A percentile compares a stretch with the other conserved stretches of the same genome.
Evolutionary conservation across 2,329 filamentous ascomycete genomes (phyloP).

Genomic region (Madurella mycetomatis): DNA sequence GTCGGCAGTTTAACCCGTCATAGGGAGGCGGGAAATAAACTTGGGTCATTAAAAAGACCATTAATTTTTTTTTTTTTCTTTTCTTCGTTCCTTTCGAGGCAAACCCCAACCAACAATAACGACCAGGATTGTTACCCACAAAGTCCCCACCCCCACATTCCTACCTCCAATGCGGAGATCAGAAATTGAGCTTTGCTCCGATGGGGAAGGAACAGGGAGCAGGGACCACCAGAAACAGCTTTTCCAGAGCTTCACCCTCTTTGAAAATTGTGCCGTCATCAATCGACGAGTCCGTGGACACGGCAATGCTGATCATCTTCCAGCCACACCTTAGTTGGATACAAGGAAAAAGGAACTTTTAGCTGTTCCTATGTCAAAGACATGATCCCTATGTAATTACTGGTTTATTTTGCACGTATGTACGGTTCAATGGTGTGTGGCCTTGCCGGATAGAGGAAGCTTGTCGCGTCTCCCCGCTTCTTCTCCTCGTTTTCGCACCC

Average conservation of each 20-base stretch:
- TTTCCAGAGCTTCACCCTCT: too few relatives aligned
- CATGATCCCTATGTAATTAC: too few relatives aligned
- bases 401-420: neutral
- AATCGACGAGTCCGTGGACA: too few relatives aligned
- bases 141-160: conserved; percentile 16
- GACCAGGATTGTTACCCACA: neutral
- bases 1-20: too few relatives aligned
- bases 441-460: neutral
- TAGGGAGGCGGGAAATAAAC: too few relatives aligned
- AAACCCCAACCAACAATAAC: neutral
- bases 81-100: neutral
- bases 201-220: conserved; percentile 3
- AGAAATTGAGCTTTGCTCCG: conserved; percentile 4
- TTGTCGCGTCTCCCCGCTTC: conserved; percentile 11
- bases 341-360: too few relatives aligned
- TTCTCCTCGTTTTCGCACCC: conserved; percentile 19
- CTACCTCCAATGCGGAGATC: conserved; percentile 39
- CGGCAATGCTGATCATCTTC: too few relatives aligned
- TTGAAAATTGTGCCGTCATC: conserved; percentile 18
- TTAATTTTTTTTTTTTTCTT: neutral
- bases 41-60: too few relatives aligned
- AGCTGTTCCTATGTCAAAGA: too few relatives aligned
- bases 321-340: too few relatives aligned
- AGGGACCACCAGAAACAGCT: neutral
- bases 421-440: neutral